These are phyloP conservation scores for Saturnispora hagleri DNA, from an alignment of 805 yeast species.

Conservation along the genomic window DNA sequence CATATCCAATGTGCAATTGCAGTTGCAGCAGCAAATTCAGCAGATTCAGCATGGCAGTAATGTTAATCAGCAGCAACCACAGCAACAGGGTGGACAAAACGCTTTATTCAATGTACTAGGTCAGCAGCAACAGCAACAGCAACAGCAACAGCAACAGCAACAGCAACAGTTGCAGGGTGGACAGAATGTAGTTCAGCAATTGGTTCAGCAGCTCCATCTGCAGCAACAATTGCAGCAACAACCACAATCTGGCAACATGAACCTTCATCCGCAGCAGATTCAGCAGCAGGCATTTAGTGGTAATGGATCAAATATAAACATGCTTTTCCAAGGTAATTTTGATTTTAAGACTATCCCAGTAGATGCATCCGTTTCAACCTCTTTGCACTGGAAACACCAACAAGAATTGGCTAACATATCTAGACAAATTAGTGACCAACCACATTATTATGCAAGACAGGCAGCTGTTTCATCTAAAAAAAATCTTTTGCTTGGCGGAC, in stretches of 20 bases:
- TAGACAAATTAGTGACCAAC: slow-evolving; percentile 47
- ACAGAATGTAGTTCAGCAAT: slow-evolving; percentile 19
- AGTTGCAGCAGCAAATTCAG: slow-evolving; percentile 8
- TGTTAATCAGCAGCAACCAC: neutral
- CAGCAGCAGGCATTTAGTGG: slow-evolving; percentile 21
- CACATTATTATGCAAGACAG: slow-evolving; percentile 77
- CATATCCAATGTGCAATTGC: slow-evolving; percentile 5
- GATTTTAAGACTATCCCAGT: slow-evolving; percentile 20
- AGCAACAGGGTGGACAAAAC: slow-evolving; percentile 1
- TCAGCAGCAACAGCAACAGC: slow-evolving; percentile 5
- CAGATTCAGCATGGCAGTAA: slow-evolving; percentile 4
- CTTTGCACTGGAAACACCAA: slow-evolving; percentile 73
- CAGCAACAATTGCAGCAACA: slow-evolving; percentile 22
- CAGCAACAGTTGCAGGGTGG: slow-evolving; percentile 23
- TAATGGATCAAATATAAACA: slow-evolving; percentile 20
- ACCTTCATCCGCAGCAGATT: neutral
- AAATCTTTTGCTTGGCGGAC: slow-evolving; percentile 23
- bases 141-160: slow-evolving; percentile 9
- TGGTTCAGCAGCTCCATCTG: slow-evolving; percentile 19
- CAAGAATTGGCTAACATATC: slow-evolving; percentile 62
- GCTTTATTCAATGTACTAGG: neutral
- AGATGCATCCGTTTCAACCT: slow-evolving; percentile 29
- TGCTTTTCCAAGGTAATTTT: slow-evolving; percentile 13
- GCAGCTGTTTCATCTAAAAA: slow-evolving; percentile 64
- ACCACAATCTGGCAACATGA: slow-evolving; percentile 16